Conservation (phyloP, 2,329 filamentous ascomycete species). For the Cytospora mali region DNA sequence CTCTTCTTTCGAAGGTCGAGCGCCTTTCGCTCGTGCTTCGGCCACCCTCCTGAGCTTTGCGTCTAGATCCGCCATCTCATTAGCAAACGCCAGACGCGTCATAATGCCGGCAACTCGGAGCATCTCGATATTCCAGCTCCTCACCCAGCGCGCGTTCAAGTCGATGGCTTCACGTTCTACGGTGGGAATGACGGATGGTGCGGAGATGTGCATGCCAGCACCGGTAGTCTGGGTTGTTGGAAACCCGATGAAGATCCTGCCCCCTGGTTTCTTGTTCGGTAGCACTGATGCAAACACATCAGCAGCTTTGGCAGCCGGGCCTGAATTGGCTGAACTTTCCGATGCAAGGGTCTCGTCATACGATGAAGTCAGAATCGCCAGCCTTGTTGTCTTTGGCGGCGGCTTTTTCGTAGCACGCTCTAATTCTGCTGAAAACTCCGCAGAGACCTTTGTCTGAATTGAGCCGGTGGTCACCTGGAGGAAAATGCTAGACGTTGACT, state of each 20-base stretch:
- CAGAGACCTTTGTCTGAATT: slow-evolving; percentile 74
- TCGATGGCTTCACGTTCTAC: slow-evolving; percentile 97
- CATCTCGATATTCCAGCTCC: slow-evolving; percentile 94
- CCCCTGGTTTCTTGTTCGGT: slow-evolving; percentile 78
- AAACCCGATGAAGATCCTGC: slow-evolving; percentile 95
- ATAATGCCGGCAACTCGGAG: slow-evolving; percentile 88
- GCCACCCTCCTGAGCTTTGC: slow-evolving; percentile 53
- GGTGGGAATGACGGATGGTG: slow-evolving; percentile 93
- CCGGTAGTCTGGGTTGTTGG: slow-evolving; percentile 97
- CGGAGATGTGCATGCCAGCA: slow-evolving; percentile 89
- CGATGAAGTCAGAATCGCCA: slow-evolving; percentile 88
- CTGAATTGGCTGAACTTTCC: slow-evolving; percentile 52
- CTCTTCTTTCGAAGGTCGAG: slow-evolving; percentile 62
- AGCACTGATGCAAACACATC: slow-evolving; percentile 91
- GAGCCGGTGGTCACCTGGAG: slow-evolving; percentile 83
- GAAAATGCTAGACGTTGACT: slow-evolving; percentile 80
- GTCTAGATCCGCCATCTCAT: slow-evolving; percentile 81
- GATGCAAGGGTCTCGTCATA: slow-evolving; percentile 79
- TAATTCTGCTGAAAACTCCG: slow-evolving; percentile 78
- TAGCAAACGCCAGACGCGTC: slow-evolving; percentile 81
- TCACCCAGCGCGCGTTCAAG: slow-evolving; percentile 91
- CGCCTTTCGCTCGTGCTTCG: slow-evolving; percentile 39
- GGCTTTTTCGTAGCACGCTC: slow-evolving; percentile 97
- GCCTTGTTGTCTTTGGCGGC: slow-evolving; percentile 81
- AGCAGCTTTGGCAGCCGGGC: slow-evolving; percentile 56